Base-by-base conservation (phyloP, 108 stramenopile species). In the Parietichytrium sp. region DNA sequence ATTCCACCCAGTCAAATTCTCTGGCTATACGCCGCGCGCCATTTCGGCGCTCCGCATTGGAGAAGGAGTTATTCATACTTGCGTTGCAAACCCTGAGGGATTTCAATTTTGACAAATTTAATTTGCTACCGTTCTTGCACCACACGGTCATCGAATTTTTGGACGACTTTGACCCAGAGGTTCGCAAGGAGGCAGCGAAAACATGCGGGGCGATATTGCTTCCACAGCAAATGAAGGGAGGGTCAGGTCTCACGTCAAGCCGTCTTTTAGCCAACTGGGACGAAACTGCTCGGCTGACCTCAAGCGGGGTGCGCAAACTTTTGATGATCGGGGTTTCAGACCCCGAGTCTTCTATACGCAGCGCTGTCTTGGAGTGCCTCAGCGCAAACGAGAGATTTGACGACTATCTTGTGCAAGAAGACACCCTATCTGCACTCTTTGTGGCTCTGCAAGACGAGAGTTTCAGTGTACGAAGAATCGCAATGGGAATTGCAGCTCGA, bases 381-480 rank as follows among this genome's bases (percentile, higher is more conserved):
- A 42, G 30, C 33, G 52, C 16, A 4, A 93, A 94, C 83, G 61
- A 83, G 20, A 61, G 95, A 23, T 97, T 97, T 78, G 97, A 96
- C 82, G 80, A 90, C 13, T 91, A 92, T 77, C 86, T 99, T 13
- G 91, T 86, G 36, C 95, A 93, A 61, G 53, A 88, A 2, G 91
- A 95, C 54, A 92, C 94, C 83, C 83, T 97, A 0, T 85, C 91
- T 51, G 81, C 92, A 23, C 82, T 99, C 4, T 92, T 95, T 80
- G 81, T 97, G 47, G 55, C 96, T 27, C 81, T 96, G 0, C 91
- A 94, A 84, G 98, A 99, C 83, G 96, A 96, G 82, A 80, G 85
- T 20, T 84, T 96, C 36, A 89, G 85, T 6, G 89, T 96, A 18
- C 88, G 93, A 52, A 88, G 94, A 18, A 91, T 91, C 30, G 93